These are phyloP conservation scores for Phytophthora agathidicida DNA, from an alignment of 352 stramenopile genomes.

Conservation along the genomic window DNA sequence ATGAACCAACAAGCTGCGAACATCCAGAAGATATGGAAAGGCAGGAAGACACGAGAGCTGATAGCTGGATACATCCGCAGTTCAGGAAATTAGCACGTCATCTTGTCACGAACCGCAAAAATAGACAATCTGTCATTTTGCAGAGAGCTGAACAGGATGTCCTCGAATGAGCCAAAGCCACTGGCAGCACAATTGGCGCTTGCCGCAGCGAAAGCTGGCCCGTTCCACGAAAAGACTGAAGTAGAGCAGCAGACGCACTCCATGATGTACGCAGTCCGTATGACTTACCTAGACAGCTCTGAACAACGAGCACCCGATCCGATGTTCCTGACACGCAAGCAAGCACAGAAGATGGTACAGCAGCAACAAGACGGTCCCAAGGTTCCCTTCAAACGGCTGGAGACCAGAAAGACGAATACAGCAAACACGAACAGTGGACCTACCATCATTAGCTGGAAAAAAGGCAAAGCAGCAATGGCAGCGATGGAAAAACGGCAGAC, in stretches of 20 bases:
- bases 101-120: slow-evolving; percentile 13
- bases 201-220: slow-evolving; percentile 17
- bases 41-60: slow-evolving; percentile 48
- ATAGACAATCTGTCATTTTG: background rate
- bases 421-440: slow-evolving; percentile 16
- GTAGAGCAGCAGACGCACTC: slow-evolving; percentile 64
- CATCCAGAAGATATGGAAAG: slow-evolving; percentile 73
- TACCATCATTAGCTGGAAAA: slow-evolving; percentile 44
- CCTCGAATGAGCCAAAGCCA: slow-evolving; percentile 8
- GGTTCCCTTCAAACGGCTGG: slow-evolving; percentile 53
- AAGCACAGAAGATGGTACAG: slow-evolving; percentile 70
- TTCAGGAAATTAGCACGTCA: background rate
- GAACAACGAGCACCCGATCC: slow-evolving; percentile 57
- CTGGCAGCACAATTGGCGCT: slow-evolving; percentile 21
- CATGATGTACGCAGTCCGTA: slow-evolving; percentile 83
- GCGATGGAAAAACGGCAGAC: slow-evolving; percentile 32
- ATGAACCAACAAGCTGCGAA: slow-evolving; percentile 38
- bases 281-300: slow-evolving; percentile 71
- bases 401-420: slow-evolving; percentile 32
- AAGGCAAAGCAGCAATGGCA: slow-evolving; percentile 42
- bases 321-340: slow-evolving; percentile 80
- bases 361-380: slow-evolving; percentile 51
- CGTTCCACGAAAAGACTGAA: slow-evolving; percentile 20
- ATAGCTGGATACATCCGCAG: slow-evolving; percentile 56
- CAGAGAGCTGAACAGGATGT: slow-evolving; percentile 14